Evolutionary conservation across 768 basidiomycete species (phyloP).

Genomic region (Paxillus involutus): DNA sequence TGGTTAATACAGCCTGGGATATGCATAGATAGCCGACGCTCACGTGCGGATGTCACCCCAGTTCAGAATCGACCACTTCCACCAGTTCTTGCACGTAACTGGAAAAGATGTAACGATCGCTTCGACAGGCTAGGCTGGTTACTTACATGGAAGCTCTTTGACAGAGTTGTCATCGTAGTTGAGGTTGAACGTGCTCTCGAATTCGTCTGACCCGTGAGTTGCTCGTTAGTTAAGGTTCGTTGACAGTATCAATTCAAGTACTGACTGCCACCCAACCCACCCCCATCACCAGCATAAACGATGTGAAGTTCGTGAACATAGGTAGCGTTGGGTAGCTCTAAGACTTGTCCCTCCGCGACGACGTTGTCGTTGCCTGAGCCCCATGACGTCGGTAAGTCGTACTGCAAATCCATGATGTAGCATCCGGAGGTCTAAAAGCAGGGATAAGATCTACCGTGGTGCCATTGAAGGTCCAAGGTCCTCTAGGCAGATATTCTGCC

Average conservation of each 20-base stretch:
- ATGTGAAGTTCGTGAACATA: constrained; percentile 49
- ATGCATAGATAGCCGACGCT: constrained; percentile 4
- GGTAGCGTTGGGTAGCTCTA: constrained; percentile 32
- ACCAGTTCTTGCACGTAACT: constrained; percentile 51
- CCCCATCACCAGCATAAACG: constrained; percentile 45
- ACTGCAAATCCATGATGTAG: constrained; percentile 28
- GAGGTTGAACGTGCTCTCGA: constrained; percentile 35
- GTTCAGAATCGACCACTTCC: constrained; percentile 39
- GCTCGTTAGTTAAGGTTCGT: neutral
- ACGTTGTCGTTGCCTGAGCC: constrained; percentile 45
- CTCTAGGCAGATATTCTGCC: constrained; percentile 39
- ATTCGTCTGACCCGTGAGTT: constrained; percentile 22
- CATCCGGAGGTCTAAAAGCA: neutral
- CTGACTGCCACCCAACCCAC: constrained; percentile 32
- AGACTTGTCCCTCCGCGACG: constrained; percentile 41
- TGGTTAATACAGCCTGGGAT: neutral
- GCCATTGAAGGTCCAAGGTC: constrained; percentile 38
- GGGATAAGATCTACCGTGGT: constrained; percentile 32
- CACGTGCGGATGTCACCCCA: constrained; percentile 46
- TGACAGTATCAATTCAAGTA: neutral
- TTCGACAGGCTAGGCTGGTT: neutral
- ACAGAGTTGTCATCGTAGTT: constrained; percentile 38
- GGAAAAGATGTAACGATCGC: neutral
- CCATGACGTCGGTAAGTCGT: constrained; percentile 42
- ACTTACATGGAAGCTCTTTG: constrained; percentile 35